Base-by-base conservation (phyloP, 2,329 filamentous ascomycete species). In the Ilyonectria sp. region DNA sequence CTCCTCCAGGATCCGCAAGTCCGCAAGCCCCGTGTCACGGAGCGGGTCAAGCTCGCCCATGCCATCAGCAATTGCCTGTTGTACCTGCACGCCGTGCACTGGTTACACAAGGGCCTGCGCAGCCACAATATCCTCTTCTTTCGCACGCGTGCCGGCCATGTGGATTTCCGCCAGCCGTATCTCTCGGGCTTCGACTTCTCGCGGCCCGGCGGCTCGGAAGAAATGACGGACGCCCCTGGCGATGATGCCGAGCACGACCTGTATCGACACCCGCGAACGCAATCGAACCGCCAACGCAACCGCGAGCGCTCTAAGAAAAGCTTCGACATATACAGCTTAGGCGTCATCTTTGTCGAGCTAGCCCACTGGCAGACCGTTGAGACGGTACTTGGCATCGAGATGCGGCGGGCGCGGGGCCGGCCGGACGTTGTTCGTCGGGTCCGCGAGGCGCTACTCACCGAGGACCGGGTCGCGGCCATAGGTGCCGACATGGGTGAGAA, bases 31-130 rank as follows among this genome's bases (percentile, higher is more conserved):
- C 80, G 84, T 1, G 81, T 90, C 3, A 88, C 86, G 0, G 82
- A 85, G 26, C 83, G 88, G 35, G 80, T 89, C 60, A 78, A 74
- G 31, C 82, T 90, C 19, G 87, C 87, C 50, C 82, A 83, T 53
- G 83, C 84, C 29, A 79, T 90, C 33, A 81, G 85, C 63, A 85
- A 86, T 71, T 88, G 84, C 19, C 75, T 90, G 3, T 77, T 89
- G 53, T 87, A 87, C 62, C 80, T 89, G 0, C 87, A 89, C 71
- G 82, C 85, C 3, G 86, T 88, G 1, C 84, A 87, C 67, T 89
- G 86, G 87, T 80, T 89, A 6, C 87, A 89, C 79, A 89, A 90
- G 71, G 86, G 86, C n/a, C 79, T 89, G 6, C 84, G 86, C 13
- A 85, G 83, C 64, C 79, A 86, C 61, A 89, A 87, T 71, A 81